Percentiles rank a stretch among this genome's conserved stretches.
phyloP scores from a whole-genome alignment of 2,329 filamentous ascomycete genomes.

The Pseudocercospora macadamiae region DNA sequence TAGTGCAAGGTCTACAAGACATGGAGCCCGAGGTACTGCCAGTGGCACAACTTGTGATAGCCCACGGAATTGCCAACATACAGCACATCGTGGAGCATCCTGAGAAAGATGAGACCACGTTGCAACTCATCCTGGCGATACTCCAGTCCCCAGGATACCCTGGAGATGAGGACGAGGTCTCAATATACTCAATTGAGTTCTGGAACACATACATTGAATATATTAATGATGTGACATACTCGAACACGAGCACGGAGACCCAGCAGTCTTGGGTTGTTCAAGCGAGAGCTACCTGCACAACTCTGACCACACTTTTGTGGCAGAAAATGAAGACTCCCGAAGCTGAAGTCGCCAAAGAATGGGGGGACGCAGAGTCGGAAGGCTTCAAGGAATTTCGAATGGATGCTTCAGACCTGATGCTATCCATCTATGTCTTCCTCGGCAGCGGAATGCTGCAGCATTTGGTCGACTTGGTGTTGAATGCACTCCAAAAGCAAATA shows the following conservation, averaged over 20 bases:
- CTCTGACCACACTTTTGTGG: slow-evolving; percentile 45
- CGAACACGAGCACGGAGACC: slow-evolving; percentile 43
- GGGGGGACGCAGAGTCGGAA: slow-evolving; percentile 66
- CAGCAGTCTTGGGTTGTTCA: slow-evolving; percentile 59
- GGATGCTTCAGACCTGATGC: slow-evolving; percentile 77
- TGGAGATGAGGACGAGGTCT: slow-evolving; percentile 73
- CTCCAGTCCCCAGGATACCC: slow-evolving; percentile 68
- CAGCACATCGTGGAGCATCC: slow-evolving; percentile 60
- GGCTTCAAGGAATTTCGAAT: slow-evolving; percentile 65
- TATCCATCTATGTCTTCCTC: slow-evolving; percentile 67
- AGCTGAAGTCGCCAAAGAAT: slow-evolving; percentile 57
- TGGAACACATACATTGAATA: slow-evolving; percentile 76
- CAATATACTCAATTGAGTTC: slow-evolving; percentile 75
- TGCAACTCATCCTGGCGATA: slow-evolving; percentile 62
- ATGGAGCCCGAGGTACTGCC: slow-evolving; percentile 62
- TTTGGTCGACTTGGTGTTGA: slow-evolving; percentile 49
- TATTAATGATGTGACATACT: slow-evolving; percentile 62
- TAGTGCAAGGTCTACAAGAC: slow-evolving; percentile 58
- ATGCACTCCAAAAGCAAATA: slow-evolving; percentile 43
- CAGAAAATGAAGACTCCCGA: slow-evolving; percentile 58
- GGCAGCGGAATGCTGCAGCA: slow-evolving; percentile 50
- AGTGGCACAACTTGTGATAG: slow-evolving; percentile 67
- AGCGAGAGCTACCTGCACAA: slow-evolving; percentile 63
- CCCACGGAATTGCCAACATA: slow-evolving; percentile 69
- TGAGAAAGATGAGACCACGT: slow-evolving; percentile 57